Percentiles rank a stretch among this genome's conserved stretches.
These are phyloP conservation scores for Lachnellula cervina DNA, from an alignment of 2,329 filamentous ascomycete genomes.

Conservation along the genomic window DNA sequence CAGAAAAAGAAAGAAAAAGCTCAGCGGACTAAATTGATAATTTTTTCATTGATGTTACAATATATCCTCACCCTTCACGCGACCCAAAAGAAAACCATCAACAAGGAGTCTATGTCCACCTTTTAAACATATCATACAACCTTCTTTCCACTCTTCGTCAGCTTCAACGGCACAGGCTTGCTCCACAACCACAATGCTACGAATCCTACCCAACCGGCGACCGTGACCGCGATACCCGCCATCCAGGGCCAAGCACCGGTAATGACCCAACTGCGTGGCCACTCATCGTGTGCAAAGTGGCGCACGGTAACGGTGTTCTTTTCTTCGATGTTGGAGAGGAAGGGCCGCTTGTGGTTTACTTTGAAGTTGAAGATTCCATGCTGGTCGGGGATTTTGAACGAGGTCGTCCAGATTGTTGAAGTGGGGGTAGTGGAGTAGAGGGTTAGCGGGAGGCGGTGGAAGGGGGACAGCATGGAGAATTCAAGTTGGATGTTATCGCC, in stretches of 20 bases:
- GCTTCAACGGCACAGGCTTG: conserved; percentile 43
- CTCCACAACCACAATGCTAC: conserved; percentile 84
- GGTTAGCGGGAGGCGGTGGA: conserved; percentile 76
- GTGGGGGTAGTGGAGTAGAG: conserved; percentile 55
- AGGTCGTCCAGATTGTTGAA: conserved; percentile 66
- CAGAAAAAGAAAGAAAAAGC: too few relatives aligned
- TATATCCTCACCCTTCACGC: neutral
- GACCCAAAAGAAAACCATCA: neutral
- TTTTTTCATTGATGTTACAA: neutral
- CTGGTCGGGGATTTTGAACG: conserved; percentile 86
- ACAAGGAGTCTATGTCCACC: neutral
- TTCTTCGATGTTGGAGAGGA: conserved; percentile 84
- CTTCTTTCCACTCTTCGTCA: conserved; percentile 36
- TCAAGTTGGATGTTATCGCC: conserved; percentile 83
- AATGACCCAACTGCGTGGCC: conserved; percentile 85
- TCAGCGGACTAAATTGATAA: neutral
- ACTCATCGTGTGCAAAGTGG: conserved; percentile 97
- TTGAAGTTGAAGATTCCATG: conserved; percentile 99
- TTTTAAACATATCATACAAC: conserved; percentile 28
- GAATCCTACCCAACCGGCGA: conserved; percentile 80
- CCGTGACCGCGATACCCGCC: conserved; percentile 76
- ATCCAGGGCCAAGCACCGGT: conserved; percentile 94
- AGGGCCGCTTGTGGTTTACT: conserved; percentile 94
- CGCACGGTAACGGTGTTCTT: conserved; percentile 92
- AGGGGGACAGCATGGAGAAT: conserved; percentile 97